phyloP scores from a whole-genome alignment of 495 filamentous ascomycete species.

The Lasiosphaeria miniovina region DNA sequence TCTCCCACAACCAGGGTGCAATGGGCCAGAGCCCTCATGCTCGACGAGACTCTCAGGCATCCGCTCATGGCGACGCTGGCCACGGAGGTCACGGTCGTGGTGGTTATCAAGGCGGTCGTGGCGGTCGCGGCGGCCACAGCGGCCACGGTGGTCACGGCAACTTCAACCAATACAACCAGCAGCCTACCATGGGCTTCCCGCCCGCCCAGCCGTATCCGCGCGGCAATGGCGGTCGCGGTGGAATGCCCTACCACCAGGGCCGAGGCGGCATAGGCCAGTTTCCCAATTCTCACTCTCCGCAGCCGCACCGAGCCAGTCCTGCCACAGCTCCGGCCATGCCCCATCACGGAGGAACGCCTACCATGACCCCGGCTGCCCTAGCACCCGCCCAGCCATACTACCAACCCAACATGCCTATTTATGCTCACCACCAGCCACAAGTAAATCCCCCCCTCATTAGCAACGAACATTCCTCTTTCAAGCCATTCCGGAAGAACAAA shows the following conservation, averaged over 20 bases:
- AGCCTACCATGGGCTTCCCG: slow-evolving; percentile 62
- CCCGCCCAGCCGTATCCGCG: slow-evolving; percentile 56
- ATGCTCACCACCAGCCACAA: slow-evolving; percentile 46
- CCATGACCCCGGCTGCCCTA: slow-evolving; percentile 59
- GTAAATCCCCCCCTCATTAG: slow-evolving; percentile 63
- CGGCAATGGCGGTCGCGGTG: slow-evolving; percentile 61
- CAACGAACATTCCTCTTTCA: slow-evolving; percentile 26
- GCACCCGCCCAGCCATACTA: slow-evolving; percentile 60
- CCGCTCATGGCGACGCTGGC: slow-evolving; percentile 69
- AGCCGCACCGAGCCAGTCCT: slow-evolving; percentile 64
- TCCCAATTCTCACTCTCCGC: slow-evolving; percentile 69
- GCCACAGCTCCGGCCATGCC: slow-evolving; percentile 65
- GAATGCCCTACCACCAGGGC: slow-evolving; percentile 63
- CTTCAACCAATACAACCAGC: slow-evolving; percentile 57
- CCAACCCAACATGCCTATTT: slow-evolving; percentile 51
- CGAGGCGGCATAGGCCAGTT: slow-evolving; percentile 56
- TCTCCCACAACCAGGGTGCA: slow-evolving; percentile 55
- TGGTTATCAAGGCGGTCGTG: slow-evolving; percentile 49
- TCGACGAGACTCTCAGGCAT: slow-evolving; percentile 79
- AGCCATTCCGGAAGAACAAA: slow-evolving; percentile 39
- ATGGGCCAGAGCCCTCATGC: slow-evolving; percentile 69
- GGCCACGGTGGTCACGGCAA: slow-evolving; percentile 60
- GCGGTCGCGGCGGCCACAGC: slow-evolving; percentile 47
- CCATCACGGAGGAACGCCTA: slow-evolving; percentile 53
- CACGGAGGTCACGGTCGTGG: slow-evolving; percentile 45